Conservation (phyloP, 2,329 filamentous ascomycete genomes). For the Epichloe coenophiala region DNA sequence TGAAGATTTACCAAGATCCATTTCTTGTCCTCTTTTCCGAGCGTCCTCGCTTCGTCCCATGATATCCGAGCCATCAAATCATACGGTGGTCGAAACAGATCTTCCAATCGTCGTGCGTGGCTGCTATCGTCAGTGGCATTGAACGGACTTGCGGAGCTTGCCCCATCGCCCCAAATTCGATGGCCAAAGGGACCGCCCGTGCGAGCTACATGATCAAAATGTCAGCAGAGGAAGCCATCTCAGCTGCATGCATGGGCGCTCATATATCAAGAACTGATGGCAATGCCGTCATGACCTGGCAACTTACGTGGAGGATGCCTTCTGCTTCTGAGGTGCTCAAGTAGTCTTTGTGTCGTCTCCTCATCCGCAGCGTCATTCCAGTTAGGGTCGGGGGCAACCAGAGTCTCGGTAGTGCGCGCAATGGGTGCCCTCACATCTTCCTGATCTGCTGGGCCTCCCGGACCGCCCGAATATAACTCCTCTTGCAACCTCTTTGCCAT, state of each 20-base stretch:
- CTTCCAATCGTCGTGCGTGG: constrained; percentile 68
- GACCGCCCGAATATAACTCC: constrained; percentile 59
- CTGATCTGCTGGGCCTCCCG: constrained; percentile 27
- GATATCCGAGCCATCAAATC: constrained; percentile 68
- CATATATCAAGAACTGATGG: neutral
- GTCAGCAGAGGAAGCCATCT: neutral
- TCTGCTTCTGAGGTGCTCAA: constrained; percentile 48
- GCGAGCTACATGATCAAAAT: neutral
- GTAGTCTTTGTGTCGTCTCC: constrained; percentile 45
- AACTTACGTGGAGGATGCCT: constrained; percentile 20
- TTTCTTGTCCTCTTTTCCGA: constrained; percentile 78
- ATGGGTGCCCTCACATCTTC: constrained; percentile 79
- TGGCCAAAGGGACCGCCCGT: constrained; percentile 24
- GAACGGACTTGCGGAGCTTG: constrained; percentile 9
- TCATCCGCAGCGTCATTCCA: constrained; percentile 31
- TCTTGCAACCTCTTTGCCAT: constrained; percentile 88
- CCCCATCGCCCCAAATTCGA: constrained; percentile 23
- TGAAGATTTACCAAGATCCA: constrained; percentile 96
- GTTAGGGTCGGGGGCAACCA: constrained; percentile 53
- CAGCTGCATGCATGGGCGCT: neutral
- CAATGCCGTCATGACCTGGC: constrained; percentile 1
- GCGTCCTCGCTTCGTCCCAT: constrained; percentile 75
- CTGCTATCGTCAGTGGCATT: constrained; percentile 34
- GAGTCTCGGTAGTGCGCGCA: constrained; percentile 77
- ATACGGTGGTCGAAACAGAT: constrained; percentile 85